These are phyloP conservation scores for Sphagnum magellanicum DNA, from an alignment of 228 moss, liverwort and hornwort genomes.

Conservation along the genomic window DNA sequence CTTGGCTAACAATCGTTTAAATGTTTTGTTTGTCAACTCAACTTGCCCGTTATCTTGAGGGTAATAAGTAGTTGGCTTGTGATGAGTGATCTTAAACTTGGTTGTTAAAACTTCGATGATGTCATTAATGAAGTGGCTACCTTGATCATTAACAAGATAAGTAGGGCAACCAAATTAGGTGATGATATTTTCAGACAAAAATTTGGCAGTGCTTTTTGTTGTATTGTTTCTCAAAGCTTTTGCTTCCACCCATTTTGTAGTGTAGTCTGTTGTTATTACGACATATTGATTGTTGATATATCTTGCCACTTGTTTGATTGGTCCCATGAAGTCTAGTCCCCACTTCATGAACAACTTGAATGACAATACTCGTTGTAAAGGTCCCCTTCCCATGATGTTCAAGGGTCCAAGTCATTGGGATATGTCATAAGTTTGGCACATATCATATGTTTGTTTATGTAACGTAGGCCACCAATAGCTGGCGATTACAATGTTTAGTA, in stretches of 20 bases:
- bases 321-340: too few species aligned
- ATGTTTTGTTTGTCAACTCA: background rate
- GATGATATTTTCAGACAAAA: background rate
- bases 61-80: background rate
- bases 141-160: background rate
- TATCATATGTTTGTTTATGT: too few species aligned
- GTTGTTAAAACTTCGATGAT: background rate
- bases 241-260: constrained; percentile 3
- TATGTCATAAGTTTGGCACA: too few species aligned
- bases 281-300: background rate
- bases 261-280: background rate
- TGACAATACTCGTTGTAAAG: too few species aligned
- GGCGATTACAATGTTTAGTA: too few species aligned
- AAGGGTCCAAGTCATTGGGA: too few species aligned
- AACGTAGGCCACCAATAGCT: too few species aligned
- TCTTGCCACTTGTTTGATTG: too few species aligned
- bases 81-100: background rate
- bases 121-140: background rate
- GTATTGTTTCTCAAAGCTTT: background rate
- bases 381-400: too few species aligned
- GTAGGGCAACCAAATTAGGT: background rate
- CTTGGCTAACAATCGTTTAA: background rate
- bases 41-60: background rate
- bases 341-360: too few species aligned
- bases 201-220: background rate